Conservation (phyloP, 257 asterid species). For the Jacaranda copaia region DNA sequence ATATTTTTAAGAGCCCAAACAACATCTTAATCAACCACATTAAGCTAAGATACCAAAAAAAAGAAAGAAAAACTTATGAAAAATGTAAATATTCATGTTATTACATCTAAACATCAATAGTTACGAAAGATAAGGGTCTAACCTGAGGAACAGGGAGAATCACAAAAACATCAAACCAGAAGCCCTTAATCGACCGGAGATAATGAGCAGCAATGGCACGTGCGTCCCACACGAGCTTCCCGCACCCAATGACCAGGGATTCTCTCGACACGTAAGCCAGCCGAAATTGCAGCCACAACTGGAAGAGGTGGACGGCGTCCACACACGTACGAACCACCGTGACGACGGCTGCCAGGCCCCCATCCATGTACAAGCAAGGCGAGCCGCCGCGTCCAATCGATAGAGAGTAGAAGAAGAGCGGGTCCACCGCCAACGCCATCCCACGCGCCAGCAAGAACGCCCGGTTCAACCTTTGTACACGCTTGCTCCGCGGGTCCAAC, state of each 20-base stretch:
- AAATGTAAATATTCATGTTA: too few relatives aligned
- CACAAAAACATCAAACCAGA: slow-evolving; percentile 93
- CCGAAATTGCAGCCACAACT: slow-evolving; percentile 87
- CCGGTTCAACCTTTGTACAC: slow-evolving; percentile 90
- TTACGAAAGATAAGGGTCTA: not conserved
- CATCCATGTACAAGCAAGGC: slow-evolving; percentile 83
- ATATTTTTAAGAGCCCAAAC: too few relatives aligned
- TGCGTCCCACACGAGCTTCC: slow-evolving; percentile 97
- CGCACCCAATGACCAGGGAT: slow-evolving; percentile 88
- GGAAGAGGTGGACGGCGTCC: slow-evolving; percentile 85
- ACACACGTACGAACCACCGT: slow-evolving; percentile 79
- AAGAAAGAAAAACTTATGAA: not conserved
- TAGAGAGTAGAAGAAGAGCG: slow-evolving; percentile 83
- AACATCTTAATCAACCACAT: too few relatives aligned
- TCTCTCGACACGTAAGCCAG: slow-evolving; percentile 92
- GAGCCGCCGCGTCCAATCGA: slow-evolving; percentile 81
- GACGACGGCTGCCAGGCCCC: slow-evolving; percentile 65
- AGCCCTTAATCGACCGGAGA: slow-evolving; percentile 72
- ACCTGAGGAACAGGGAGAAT: slow-evolving; percentile 98
- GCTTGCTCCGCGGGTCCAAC: slow-evolving; percentile 85
- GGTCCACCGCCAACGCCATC: slow-evolving; percentile 89
- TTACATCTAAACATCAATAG: not conserved
- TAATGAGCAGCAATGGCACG: slow-evolving; percentile 84
- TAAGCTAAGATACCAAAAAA: too few relatives aligned
- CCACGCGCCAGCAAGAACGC: slow-evolving; percentile 89